Base-by-base conservation (phyloP, 2,329 filamentous ascomycete species). In the Passalora sequoiae region DNA sequence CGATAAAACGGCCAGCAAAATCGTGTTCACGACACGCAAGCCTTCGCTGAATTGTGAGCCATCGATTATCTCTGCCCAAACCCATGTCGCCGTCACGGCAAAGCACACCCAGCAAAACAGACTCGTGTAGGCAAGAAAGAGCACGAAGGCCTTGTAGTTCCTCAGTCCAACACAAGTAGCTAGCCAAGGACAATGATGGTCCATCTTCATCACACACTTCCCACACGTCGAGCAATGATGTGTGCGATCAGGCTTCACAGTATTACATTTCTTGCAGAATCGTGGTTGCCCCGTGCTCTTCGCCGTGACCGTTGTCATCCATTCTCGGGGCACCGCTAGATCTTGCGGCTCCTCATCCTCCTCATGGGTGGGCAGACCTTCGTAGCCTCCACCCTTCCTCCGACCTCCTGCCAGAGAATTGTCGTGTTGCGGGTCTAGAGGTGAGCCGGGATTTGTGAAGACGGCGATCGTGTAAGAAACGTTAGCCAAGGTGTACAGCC, bases 141-240 rank as follows among this genome's bases (percentile, higher is more conserved):
- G 76, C 40, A 98, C 66, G 63, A 98, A 98, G 0, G 89, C 77
- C 69, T 98, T 98, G 74, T 96, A 94, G 68, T 98, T 98, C 61
- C 80, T 81, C 52, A 98, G 72, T 15, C 92, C 92, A 47, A 98
- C 86, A 66, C 92, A 98, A 3, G 88, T 95, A 20, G 92, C 91
- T 38, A 98, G 76, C 92, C 92, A 98, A 12, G 92, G 92, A 65
- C 92, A 98, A 70, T 98, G 92, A 66, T 98, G 92, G 64, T 98
- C 92, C 92, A 98, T 98, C 74, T 98, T 98, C 65, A 98, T 75
- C 19, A 98, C 89, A 65, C 92, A 98, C 60, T 85, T 84, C 55
- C 84, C 81, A 69, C 92, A 98, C 3, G 89, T 94, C 8, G 88
- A 94, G 75, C 92, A 98, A 71, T 98, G 92, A 66, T 98, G 92